Evolutionary conservation across 805 yeast genomes (phyloP).

Genomic region (Wickerhamomyces queroliae): DNA sequence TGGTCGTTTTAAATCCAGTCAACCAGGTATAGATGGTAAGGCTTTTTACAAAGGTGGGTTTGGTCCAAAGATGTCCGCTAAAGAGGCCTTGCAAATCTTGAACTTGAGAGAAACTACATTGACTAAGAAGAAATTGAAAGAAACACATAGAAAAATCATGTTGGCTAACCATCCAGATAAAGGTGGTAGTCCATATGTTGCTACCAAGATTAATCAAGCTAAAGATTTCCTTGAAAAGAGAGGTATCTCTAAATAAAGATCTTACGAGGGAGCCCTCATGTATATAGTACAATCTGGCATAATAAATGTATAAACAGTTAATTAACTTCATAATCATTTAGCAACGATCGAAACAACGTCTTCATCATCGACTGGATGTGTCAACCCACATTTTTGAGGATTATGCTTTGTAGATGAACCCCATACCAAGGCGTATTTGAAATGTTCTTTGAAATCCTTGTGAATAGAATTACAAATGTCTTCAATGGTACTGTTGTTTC

Average conservation of each 20-base stretch:
- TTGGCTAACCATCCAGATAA: slow-evolving; percentile 89
- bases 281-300: neutral
- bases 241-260: slow-evolving; percentile 19
- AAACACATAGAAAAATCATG: slow-evolving; percentile 80
- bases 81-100: slow-evolving; percentile 83
- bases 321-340: too few relatives aligned
- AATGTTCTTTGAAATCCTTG: slow-evolving; percentile 84
- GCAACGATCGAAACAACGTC: slow-evolving; percentile 91
- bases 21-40: slow-evolving; percentile 36
- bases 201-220: slow-evolving; percentile 91
- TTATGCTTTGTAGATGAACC: slow-evolving; percentile 93
- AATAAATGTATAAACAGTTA: neutral
- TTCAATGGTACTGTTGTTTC: slow-evolving; percentile 71
- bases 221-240: slow-evolving; percentile 69
- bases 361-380: slow-evolving; percentile 80
- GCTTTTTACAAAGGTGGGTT: slow-evolving; percentile 80
- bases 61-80: slow-evolving; percentile 83
- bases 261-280: neutral
- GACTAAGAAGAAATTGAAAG: slow-evolving; percentile 61
- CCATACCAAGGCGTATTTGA: slow-evolving; percentile 95
- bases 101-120: slow-evolving; percentile 64
- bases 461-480: slow-evolving; percentile 90
- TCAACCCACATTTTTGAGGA: slow-evolving; percentile 93
- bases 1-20: slow-evolving; percentile 51
- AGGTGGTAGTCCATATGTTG: slow-evolving; percentile 87